phyloP scores from a whole-genome alignment of 2,329 filamentous ascomycete species.

The Beauveria rudraprayagi region DNA sequence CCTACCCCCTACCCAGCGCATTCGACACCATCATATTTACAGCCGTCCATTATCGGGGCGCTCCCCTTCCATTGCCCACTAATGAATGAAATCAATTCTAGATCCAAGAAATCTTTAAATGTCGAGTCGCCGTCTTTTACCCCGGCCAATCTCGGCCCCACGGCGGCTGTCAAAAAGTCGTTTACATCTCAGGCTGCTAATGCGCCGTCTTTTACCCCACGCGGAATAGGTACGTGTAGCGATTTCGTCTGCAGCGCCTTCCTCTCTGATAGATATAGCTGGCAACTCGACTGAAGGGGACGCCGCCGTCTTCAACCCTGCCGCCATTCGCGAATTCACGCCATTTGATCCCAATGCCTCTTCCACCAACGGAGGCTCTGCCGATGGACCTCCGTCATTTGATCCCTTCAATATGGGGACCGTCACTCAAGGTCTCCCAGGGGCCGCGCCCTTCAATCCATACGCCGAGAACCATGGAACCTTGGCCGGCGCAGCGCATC shows the following conservation, averaged over 20 bases:
- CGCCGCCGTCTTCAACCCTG: conserved; percentile 44
- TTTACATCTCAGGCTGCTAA: conserved; percentile 88
- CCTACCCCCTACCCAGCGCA: not conserved
- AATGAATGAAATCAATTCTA: conserved; percentile 34
- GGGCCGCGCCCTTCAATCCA: conserved; percentile 51
- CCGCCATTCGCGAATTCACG: conserved; percentile 51
- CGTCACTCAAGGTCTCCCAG: conserved; percentile 42
- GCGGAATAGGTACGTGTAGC: conserved; percentile 43
- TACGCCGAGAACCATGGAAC: conserved; percentile 66
- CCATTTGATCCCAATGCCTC: conserved; percentile 43
- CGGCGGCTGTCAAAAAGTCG: conserved; percentile 56
- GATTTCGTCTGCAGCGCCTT: not conserved
- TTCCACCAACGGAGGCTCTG: conserved; percentile 19
- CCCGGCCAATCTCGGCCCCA: conserved; percentile 46
- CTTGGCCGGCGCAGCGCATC: conserved; percentile 47
- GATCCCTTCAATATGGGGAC: conserved; percentile 58
- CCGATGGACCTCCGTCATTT: conserved; percentile 38
- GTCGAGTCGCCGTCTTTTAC: conserved; percentile 96
- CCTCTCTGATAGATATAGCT: not conserved
- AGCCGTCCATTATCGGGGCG: not conserved
- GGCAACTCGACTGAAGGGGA: conserved; percentile 32
- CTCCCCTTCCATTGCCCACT: conserved; percentile 27
- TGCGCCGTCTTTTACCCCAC: conserved; percentile 77
- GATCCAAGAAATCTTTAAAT: conserved; percentile 71
- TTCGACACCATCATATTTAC: not conserved